Evolutionary conservation across 179 eudicot species (phyloP), one percentile per base, ranked within the genome.

Genomic region (Carnegiea gigantea): DNA sequence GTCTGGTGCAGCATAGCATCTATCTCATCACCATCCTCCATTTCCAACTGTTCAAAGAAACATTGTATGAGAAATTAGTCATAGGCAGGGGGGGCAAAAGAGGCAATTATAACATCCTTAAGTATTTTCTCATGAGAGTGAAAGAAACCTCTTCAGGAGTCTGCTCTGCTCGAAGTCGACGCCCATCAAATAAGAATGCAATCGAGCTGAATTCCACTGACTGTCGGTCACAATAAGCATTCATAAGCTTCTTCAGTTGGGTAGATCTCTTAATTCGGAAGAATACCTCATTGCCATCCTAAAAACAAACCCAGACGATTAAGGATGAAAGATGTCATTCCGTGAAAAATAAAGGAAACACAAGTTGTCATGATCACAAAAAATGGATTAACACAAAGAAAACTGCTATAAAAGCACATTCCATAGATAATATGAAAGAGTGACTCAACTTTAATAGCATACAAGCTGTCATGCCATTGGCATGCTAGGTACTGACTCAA

Each of bases 221-320:
- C 21, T 84, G 84, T 14, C 86, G 78, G 64, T 84, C 86, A 53
- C 86, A 84, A 23, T 84, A 84, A 1, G 86, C 84, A 81, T 78
- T 84, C 86, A 81, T 84, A 12, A 84, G 84, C 79, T 84, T 84
- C 82, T 84, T 84, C 68, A 84, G 64, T 73, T 84, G 84, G 14
- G 86, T 84, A 20, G 81, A 77, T 68, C 81, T 84, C 81, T 84
- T 84, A 10, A 81, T 84, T 6, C 86, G 75, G 53, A 84, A 84
- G 81, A 84, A 84, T 4, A 84, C 86, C 23, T 84, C 86, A 64
- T 84, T 84, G 51, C 86, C 86, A 73, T 84, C 84, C 86, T 84
- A 44, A 43, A 70, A 79, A 68, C 53, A 5, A 7, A 40, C 9
- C 59, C 28, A 21, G 6, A 65, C 26, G 5, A 65, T 54, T 54